Evolutionary conservation across 305 asterid genomes (phyloP).

Genomic region (Solanum hybrid): DNA sequence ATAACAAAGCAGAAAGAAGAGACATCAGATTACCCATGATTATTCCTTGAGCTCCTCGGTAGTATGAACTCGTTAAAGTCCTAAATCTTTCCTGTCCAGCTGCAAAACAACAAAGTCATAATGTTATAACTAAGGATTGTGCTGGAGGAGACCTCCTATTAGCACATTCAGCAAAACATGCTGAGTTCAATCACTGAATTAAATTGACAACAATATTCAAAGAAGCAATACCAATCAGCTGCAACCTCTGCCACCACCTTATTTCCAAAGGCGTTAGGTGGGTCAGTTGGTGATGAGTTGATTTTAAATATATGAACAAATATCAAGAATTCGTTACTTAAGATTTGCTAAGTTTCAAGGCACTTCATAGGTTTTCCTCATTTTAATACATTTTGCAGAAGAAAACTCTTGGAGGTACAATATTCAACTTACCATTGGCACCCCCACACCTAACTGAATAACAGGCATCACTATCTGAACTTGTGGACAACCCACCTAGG

Average conservation of each 20-base stretch:
- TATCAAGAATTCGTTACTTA: neutral
- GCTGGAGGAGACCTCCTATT: neutral
- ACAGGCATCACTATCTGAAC: neutral
- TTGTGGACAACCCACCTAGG: neutral
- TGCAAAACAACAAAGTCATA: slow-evolving; percentile 20
- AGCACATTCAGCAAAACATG: slow-evolving; percentile 1
- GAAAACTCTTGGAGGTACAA: neutral
- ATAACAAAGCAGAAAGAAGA: neutral
- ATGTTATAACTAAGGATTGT: neutral
- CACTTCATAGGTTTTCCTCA: neutral
- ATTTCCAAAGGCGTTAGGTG: neutral
- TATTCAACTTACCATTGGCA: neutral
- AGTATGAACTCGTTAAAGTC: slow-evolving; percentile 43
- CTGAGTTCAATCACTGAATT: neutral
- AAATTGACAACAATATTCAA: neutral
- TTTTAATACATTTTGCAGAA: neutral
- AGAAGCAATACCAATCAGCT: neutral
- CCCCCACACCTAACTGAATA: neutral
- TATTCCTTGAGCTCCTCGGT: slow-evolving; percentile 55
- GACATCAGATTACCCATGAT: slow-evolving; percentile 34
- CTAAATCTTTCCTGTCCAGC: slow-evolving; percentile 59
- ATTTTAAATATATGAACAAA: neutral
- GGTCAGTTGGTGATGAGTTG: neutral
- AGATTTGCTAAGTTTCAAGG: neutral
- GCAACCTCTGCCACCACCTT: neutral